Conservation (phyloP, 805 yeast species). For the Yamadazyma akitaensis region DNA sequence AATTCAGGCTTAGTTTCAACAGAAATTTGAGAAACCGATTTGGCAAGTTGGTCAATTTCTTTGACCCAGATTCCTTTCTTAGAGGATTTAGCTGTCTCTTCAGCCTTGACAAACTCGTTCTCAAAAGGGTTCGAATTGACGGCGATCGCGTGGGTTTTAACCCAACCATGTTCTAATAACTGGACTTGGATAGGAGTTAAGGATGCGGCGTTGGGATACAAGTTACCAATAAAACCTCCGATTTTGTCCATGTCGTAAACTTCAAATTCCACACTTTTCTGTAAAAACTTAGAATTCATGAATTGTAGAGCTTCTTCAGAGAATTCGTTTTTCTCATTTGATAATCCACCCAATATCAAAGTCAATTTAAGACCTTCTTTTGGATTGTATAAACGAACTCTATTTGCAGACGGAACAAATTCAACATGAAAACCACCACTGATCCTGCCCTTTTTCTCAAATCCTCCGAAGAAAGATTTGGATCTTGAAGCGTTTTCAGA, state of each 20-base stretch:
- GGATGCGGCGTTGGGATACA: constrained; percentile 50
- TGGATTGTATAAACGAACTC: constrained; percentile 65
- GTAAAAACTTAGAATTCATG: constrained; percentile 55
- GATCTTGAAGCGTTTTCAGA: constrained; percentile 73
- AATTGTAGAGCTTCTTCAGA: constrained; percentile 51
- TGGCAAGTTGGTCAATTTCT: constrained; percentile 22
- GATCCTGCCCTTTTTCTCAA: constrained; percentile 61
- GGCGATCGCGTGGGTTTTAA: constrained; percentile 62
- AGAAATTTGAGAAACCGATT: constrained; percentile 5
- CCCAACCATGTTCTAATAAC: constrained; percentile 61
- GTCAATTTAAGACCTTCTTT: constrained; percentile 68
- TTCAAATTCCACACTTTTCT: constrained; percentile 70
- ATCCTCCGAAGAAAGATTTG: constrained; percentile 65
- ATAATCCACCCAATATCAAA: constrained; percentile 73
- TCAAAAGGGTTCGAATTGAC: constrained; percentile 55
- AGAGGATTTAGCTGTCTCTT: constrained; percentile 53
- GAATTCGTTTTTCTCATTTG: constrained; percentile 37
- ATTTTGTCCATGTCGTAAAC: constrained; percentile 68
- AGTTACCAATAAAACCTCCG: constrained; percentile 77
- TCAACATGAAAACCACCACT: constrained; percentile 64
- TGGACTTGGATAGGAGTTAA: constrained; percentile 53
- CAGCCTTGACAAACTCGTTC: constrained; percentile 55
- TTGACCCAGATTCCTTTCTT: constrained; percentile 71
- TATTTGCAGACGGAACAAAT: constrained; percentile 61
- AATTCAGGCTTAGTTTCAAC: constrained; percentile 38